phyloP scores from a whole-genome alignment of 805 yeast species.

The Priceomyces fermenticarens region DNA sequence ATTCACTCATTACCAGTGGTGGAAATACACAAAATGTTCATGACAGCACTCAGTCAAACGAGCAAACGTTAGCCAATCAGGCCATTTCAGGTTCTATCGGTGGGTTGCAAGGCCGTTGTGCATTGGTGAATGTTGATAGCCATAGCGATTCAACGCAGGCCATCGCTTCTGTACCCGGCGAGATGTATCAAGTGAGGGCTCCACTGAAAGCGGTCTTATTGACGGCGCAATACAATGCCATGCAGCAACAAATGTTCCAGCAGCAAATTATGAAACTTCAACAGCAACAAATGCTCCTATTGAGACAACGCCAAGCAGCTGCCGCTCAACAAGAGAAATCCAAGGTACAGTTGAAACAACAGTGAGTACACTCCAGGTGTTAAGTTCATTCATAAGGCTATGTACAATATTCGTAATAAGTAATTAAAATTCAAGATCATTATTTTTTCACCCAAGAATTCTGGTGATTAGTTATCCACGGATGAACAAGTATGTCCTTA shows the following conservation, averaged over 20 bases:
- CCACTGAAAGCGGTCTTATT: constrained; percentile 42
- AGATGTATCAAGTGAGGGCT: constrained; percentile 44
- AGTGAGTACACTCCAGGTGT: background rate
- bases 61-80: constrained; percentile 43
- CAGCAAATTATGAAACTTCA: constrained; percentile 40
- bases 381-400: background rate
- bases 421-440: no score
- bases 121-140: constrained; percentile 65
- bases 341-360: constrained; percentile 1
- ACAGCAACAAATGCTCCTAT: constrained; percentile 30
- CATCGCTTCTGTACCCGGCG: constrained; percentile 62
- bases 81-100: constrained; percentile 57
- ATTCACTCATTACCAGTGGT: constrained; percentile 69
- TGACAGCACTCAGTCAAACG: constrained; percentile 18
- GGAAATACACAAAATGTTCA: constrained; percentile 25
- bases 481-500: constrained; percentile 64
- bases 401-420: background rate
- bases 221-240: constrained; percentile 40
- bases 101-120: constrained; percentile 76
- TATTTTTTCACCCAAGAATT: constrained; percentile 52
- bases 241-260: constrained; percentile 44
- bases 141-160: constrained; percentile 30
- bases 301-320: constrained; percentile 28
- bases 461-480: constrained; percentile 75
- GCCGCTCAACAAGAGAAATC: constrained; percentile 5